These are phyloP conservation scores for Alternaria arborescens DNA, from an alignment of 2,329 filamentous ascomycete species.

Conservation along the genomic window DNA sequence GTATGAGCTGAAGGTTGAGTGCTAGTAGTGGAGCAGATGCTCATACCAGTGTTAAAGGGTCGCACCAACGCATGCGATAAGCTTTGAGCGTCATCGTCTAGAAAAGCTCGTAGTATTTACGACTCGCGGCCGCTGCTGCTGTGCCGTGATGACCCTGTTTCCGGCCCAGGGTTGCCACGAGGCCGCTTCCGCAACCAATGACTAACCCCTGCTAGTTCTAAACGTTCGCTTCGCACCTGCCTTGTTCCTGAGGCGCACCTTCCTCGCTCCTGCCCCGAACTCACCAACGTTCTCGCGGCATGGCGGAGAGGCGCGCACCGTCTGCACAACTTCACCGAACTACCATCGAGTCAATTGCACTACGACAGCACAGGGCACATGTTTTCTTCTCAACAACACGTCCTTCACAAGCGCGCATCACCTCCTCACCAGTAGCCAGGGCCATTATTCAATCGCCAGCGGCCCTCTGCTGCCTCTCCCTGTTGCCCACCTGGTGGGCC, in stretches of 20 bases:
- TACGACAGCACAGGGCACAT: conserved; percentile 1
- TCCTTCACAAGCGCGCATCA: neutral
- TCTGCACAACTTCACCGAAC: neutral
- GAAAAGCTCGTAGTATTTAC: conserved; percentile 18
- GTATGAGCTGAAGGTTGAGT: neutral
- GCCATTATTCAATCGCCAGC: conserved; percentile 5
- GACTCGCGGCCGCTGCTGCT: conserved; percentile 6
- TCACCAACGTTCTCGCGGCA: conserved; percentile 7
- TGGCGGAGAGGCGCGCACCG: neutral
- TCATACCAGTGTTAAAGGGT: conserved; percentile 1
- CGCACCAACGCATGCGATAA: conserved; percentile 11
- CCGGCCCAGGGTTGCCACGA: conserved; percentile 23
- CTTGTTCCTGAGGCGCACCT: conserved; percentile 22
- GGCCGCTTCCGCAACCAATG: conserved; percentile 24
- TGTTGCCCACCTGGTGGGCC: conserved; percentile 7
- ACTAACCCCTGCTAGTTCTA: conserved; percentile 5
- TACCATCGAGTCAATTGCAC: neutral
- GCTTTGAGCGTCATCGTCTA: conserved; percentile 19
- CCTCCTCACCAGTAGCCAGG: conserved; percentile 3
- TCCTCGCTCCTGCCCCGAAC: neutral
- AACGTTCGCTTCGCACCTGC: conserved; percentile 28
- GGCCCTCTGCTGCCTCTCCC: conserved; percentile 11
- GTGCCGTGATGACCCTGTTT: conserved; percentile 18
- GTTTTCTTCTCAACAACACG: conserved; percentile 13
- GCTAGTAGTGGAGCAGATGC: conserved; percentile 2